A percentile compares a stretch with the other conserved stretches of the same genome.
Evolutionary conservation across 768 basidiomycete genomes (phyloP).

Genomic region (Boletellus sp.): DNA sequence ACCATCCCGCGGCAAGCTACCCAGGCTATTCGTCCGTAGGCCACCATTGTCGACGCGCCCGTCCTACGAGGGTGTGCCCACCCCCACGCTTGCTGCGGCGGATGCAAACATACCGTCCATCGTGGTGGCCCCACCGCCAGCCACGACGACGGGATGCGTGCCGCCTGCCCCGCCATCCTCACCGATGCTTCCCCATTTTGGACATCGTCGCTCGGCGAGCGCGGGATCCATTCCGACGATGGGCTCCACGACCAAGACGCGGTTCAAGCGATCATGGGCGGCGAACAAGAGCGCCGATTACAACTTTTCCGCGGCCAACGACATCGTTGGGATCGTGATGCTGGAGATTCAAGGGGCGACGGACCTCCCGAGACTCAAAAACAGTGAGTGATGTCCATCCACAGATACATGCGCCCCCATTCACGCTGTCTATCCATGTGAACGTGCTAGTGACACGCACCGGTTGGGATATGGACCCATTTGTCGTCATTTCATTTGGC

Average conservation of each 20-base stretch:
- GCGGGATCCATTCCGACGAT: constrained; percentile 27
- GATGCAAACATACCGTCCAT: constrained; percentile 11
- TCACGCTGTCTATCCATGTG: neutral
- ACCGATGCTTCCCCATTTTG: constrained; percentile 17
- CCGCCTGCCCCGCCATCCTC: constrained; percentile 20
- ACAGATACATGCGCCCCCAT: neutral
- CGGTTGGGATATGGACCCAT: constrained; percentile 97
- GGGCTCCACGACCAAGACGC: constrained; percentile 27
- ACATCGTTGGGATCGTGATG: constrained; percentile 93
- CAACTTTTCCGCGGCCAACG: constrained; percentile 67
- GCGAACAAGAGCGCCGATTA: constrained; percentile 40
- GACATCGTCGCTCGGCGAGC: constrained; percentile 32
- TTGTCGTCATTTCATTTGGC: constrained; percentile 92
- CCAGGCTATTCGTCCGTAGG: constrained; percentile 35
- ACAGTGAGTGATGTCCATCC: constrained; percentile 54
- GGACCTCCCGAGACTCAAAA: constrained; percentile 82
- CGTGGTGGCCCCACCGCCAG: constrained; percentile 11
- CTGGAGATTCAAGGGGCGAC: constrained; percentile 82
- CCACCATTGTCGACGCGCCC: constrained; percentile 29
- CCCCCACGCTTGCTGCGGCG: neutral
- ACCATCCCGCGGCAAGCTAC: constrained; percentile 28
- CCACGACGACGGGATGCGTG: constrained; percentile 7
- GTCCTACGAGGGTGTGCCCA: constrained; percentile 25
- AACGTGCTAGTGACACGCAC: constrained; percentile 67
- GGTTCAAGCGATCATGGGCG: constrained; percentile 40